Percentiles rank a stretch among this genome's conserved stretches.
Evolutionary conservation across 2,329 filamentous ascomycete genomes (phyloP).

Genomic region (Penicillium sp.): DNA sequence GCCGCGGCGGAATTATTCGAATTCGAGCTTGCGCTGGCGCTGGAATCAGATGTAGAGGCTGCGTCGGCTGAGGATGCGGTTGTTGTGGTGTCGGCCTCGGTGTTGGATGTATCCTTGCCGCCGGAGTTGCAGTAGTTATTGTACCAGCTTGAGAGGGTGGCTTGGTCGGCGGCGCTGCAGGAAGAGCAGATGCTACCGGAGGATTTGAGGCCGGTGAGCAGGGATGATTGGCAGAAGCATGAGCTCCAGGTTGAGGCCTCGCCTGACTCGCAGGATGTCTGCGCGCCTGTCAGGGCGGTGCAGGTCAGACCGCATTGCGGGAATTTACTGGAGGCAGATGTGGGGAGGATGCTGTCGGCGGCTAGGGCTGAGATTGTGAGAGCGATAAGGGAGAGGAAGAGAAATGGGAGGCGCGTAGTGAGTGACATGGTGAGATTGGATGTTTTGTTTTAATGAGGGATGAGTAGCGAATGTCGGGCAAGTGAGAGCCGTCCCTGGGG

Average conservation of each 20-base stretch:
- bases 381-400: slow-evolving; percentile 13
- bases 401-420: not conserved
- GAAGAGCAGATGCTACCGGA: slow-evolving; percentile 61
- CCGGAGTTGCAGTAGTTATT: slow-evolving; percentile 59
- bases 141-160: slow-evolving; percentile 68
- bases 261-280: slow-evolving; percentile 60
- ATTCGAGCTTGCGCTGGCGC: not conserved
- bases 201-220: slow-evolving; percentile 58
- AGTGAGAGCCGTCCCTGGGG: not conserved
- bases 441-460: not conserved
- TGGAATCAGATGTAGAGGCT: slow-evolving; percentile 14
- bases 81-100: slow-evolving; percentile 27
- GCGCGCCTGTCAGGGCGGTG: slow-evolving; percentile 64
- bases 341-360: slow-evolving; percentile 32
- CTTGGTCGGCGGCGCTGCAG: slow-evolving; percentile 55
- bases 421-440: not conserved
- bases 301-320: slow-evolving; percentile 63
- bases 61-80: slow-evolving; percentile 23
- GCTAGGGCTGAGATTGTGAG: slow-evolving; percentile 23
- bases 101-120: slow-evolving; percentile 36
- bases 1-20: slow-evolving; percentile 2
- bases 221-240: slow-evolving; percentile 70
- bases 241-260: slow-evolving; percentile 56
- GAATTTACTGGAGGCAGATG: slow-evolving; percentile 46
- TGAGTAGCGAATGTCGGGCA: not conserved